These are phyloP conservation scores for Fusarium paranaense DNA, from an alignment of 2,329 filamentous ascomycete species.

Conservation along the genomic window DNA sequence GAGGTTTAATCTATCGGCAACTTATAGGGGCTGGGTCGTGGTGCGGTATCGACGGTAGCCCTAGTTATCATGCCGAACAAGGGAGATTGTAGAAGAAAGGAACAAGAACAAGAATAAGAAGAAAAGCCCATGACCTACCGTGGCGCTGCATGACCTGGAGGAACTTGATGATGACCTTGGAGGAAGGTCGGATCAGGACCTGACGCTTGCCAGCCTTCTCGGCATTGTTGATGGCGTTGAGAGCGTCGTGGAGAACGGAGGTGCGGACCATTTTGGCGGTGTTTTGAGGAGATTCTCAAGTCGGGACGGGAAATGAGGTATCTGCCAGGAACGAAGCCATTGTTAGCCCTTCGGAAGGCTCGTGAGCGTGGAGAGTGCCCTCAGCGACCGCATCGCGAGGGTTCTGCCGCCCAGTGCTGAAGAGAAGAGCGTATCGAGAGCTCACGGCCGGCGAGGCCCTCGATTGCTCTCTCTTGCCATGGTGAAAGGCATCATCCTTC, in stretches of 20 bases:
- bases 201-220: slow-evolving; percentile 99
- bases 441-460: slow-evolving; percentile 46
- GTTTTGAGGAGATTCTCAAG: slow-evolving; percentile 80
- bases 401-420: slow-evolving; percentile 78
- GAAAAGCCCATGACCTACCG: slow-evolving; percentile 74
- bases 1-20: slow-evolving; percentile 92
- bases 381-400: slow-evolving; percentile 65
- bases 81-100: not conserved
- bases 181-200: slow-evolving; percentile 96
- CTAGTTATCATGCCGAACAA: slow-evolving; percentile 99
- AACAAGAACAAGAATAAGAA: not conserved
- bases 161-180: slow-evolving; percentile 99
- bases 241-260: slow-evolving; percentile 98
- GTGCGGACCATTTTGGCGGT: slow-evolving; percentile 98
- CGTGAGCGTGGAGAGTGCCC: slow-evolving; percentile 78
- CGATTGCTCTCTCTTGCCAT: slow-evolving; percentile 74
- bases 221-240: slow-evolving; percentile 99
- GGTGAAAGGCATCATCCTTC: slow-evolving; percentile 58
- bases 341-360: slow-evolving; percentile 70
- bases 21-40: slow-evolving; percentile 99
- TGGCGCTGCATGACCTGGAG: slow-evolving; percentile 99
- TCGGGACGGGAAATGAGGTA: slow-evolving; percentile 74
- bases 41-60: slow-evolving; percentile 81
- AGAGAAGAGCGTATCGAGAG: slow-evolving; percentile 72
- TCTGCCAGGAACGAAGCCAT: slow-evolving; percentile 58